Percentiles rank a stretch among this genome's conserved stretches.
Evolutionary conservation across 305 asterid species (phyloP).

Genomic region (Ajuga reptans): DNA sequence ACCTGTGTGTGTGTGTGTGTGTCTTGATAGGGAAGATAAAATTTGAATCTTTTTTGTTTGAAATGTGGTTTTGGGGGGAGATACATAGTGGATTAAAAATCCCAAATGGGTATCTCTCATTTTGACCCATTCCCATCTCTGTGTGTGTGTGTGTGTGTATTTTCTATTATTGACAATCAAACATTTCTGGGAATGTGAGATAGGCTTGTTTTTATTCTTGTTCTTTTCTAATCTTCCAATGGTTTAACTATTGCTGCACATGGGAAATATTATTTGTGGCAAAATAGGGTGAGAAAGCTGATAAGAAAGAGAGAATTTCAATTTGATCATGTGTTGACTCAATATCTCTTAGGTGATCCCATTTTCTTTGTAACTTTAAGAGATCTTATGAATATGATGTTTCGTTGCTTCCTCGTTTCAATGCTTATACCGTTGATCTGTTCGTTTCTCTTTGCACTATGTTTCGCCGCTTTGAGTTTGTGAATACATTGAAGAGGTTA

Average conservation of each 20-base stretch:
- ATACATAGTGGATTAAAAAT: slow-evolving; percentile 20
- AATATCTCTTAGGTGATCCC: neutral
- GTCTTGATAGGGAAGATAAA: no score
- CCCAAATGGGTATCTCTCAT: slow-evolving; percentile 27
- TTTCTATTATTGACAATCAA: slow-evolving; percentile 5
- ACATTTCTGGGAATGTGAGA: slow-evolving; percentile 27
- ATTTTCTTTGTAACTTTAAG: no score
- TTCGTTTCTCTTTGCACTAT: neutral
- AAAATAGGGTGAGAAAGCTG: neutral
- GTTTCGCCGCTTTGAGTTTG: slow-evolving; percentile 9
- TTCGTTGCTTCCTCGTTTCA: neutral
- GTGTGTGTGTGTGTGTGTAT: no score
- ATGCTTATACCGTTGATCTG: neutral
- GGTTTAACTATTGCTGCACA: slow-evolving; percentile 22
- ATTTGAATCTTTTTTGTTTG: slow-evolving; percentile 23
- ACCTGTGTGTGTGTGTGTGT: no score
- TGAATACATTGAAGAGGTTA: slow-evolving; percentile 4
- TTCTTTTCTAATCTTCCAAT: slow-evolving; percentile 19
- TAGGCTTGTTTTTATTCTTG: slow-evolving; percentile 24
- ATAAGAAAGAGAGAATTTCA: slow-evolving; percentile 3
- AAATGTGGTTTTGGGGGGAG: slow-evolving; percentile 1
- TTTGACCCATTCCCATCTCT: slow-evolving; percentile 19
- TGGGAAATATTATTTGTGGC: slow-evolving; percentile 14
- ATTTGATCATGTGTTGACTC: neutral
- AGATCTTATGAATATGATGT: neutral